These are phyloP conservation scores for Heterobasidion parviporum DNA, from an alignment of 1,284 basidiomycete species.

Conservation along the genomic window DNA sequence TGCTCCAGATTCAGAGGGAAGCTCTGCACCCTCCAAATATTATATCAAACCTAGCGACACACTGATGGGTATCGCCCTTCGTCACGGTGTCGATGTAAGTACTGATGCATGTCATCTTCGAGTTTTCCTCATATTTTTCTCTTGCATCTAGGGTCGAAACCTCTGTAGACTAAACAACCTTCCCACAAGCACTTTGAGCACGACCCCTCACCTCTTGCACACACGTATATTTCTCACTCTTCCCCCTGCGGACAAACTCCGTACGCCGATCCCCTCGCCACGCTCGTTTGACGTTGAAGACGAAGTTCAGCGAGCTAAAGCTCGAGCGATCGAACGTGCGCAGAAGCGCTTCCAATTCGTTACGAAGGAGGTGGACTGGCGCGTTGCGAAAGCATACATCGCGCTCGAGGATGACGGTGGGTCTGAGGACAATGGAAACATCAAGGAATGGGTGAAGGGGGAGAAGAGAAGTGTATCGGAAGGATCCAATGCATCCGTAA, in stretches of 20 bases:
- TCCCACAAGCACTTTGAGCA: slow-evolving; percentile 54
- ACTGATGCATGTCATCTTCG: background rate
- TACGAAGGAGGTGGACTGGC: slow-evolving; percentile 62
- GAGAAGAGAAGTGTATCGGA: slow-evolving; percentile 5
- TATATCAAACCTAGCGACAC: slow-evolving; percentile 56
- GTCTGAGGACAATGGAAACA: slow-evolving; percentile 8
- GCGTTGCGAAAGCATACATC: slow-evolving; percentile 58
- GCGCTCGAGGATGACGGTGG: slow-evolving; percentile 39
- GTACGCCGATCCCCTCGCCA: slow-evolving; percentile 9
- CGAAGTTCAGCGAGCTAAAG: slow-evolving; percentile 32
- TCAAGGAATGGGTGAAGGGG: background rate
- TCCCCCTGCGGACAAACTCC: slow-evolving; percentile 28
- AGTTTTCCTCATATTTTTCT: background rate
- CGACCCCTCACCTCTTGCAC: slow-evolving; percentile 67
- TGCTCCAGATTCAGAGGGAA: no score
- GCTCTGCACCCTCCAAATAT: slow-evolving; percentile 31
- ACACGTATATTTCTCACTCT: slow-evolving; percentile 52
- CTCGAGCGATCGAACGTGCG: slow-evolving; percentile 34
- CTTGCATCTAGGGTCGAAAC: slow-evolving; percentile 35
- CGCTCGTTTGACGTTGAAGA: slow-evolving; percentile 19
- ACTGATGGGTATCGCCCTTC: slow-evolving; percentile 56
- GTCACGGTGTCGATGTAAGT: slow-evolving; percentile 54
- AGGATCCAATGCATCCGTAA: background rate
- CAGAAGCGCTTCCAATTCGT: slow-evolving; percentile 52
- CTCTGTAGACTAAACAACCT: slow-evolving; percentile 61